Evolutionary conservation across 352 stramenopile genomes (phyloP), one percentile per base, ranked within the genome.

Genomic region (Chrysophaeum taylorii): DNA sequence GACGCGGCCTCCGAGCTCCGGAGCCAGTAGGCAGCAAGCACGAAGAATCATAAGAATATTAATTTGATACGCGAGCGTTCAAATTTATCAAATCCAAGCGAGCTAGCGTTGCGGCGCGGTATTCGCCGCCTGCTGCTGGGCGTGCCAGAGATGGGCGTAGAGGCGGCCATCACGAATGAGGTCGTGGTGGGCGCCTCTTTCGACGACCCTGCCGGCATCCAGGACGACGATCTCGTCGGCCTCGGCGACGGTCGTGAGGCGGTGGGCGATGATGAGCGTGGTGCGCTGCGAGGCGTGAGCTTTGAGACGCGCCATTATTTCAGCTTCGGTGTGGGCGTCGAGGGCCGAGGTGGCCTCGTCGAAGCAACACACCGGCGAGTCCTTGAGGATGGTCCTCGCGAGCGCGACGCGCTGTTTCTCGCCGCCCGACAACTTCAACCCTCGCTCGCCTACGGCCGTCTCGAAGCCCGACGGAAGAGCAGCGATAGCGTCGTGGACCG

Each of bases 331-430:
- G 62, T 93, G 74, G 38, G 76, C 87, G 73, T 97, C 91, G 1
- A 96, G 73, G 21, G 82, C 78, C 16, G 70, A 86, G 0, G 84
- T 89, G 9, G 86, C 84, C 74, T 91, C 86, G 57, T 91, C 84
- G 37, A 81, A 86, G 1, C 89, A 70, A 31, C 89, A 62, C 64
- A 89, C 85, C 2, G 79, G 78, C 31, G 91, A 80, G 68, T 94
- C 81, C 77, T 97, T 97, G 37, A 96, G 81, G 70, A 97, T 90
- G 41, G 89, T 90, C 12, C 92, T 86, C 27, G 91, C 91, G 70
- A 96, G 94, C 0, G 87, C 87, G 0, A 97, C 88, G 68, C 92
- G 83, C 80, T 97, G 92, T 79, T 97, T 97, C 78, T 97, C 91
- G 31, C 92, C 82, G 0, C 64, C 90, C 2, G 78, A 87, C 0